Evolutionary conservation across 2,329 filamentous ascomycete genomes (phyloP), one percentile per base, ranked within the genome.

Genomic region (Epichloe glyceriae): DNA sequence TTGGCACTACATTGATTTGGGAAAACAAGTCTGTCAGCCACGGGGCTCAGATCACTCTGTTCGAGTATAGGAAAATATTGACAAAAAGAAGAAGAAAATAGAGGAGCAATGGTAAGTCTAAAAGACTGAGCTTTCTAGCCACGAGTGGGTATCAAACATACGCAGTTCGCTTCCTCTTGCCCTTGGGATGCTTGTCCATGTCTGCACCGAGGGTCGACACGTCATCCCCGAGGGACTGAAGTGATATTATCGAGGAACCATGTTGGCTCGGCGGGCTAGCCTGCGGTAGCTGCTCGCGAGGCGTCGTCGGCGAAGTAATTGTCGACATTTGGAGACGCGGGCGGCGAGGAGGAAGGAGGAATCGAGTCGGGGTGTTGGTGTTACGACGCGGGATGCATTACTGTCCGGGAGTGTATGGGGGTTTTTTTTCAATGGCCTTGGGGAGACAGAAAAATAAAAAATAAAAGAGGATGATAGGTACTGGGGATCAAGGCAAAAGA

Each of bases 111-210:
- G n/a, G n/a, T 2, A n/a, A 5, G 14, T n/a, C 14, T 4, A 30
- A 30, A 30, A 30, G 30, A 11, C 30, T 30, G 30, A 30, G 30
- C 30, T 30, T 30, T 30, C 26, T 30, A 10, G 8, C 30, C 8
- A 11, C 10, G 30, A 10, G 10, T 30, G 10, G 38, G 38, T 2
- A 39, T 8, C 8, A n/a, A 49, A 73, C 75, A 60, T 75, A 83
- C 79, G 76, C 76, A 53, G 79, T 83, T 56, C 79, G 69, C 66
- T 82, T 83, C 67, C 79, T 72, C 70, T 78, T 80, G 56, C 73
- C 74, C 67, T 78, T 79, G 55, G 77, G 76, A 56, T 79, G 77
- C 56, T 69, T 70, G 55, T 70, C 68, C 8, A 52, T 51, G 50
- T 61, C 58, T 51, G 57, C 46, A 37, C n/a, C 47, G 10, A 40